Conservation (phyloP, 768 basidiomycete genomes). For the Serendipita sp. region DNA sequence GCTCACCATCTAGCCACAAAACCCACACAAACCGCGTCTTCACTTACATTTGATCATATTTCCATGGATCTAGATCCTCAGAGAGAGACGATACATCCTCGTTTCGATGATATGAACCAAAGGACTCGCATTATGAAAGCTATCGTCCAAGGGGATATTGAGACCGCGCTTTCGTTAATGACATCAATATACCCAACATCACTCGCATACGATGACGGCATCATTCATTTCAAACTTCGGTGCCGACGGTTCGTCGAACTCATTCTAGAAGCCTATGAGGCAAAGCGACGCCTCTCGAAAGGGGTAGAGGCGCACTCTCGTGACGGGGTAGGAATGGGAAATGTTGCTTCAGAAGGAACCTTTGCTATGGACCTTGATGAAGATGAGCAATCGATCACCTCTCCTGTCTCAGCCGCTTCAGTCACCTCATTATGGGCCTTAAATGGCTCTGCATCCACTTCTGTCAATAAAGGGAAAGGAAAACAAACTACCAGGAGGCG, state of each 20-base stretch:
- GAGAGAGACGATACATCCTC: not conserved
- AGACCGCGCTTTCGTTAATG: slow-evolving; percentile 43
- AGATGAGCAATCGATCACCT: not conserved
- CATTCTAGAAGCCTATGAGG: slow-evolving; percentile 49
- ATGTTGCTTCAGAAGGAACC: not conserved
- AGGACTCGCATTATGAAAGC: slow-evolving; percentile 58
- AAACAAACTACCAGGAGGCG: not conserved
- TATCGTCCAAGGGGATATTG: slow-evolving; percentile 53
- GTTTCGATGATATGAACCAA: slow-evolving; percentile 36
- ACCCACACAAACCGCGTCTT: not conserved
- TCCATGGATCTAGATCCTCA: slow-evolving; percentile 2
- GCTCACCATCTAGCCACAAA: too few relatives aligned
- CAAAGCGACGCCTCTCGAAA: slow-evolving; percentile 13
- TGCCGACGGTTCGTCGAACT: slow-evolving; percentile 79
- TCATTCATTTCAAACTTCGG: slow-evolving; percentile 65
- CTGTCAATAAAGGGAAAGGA: slow-evolving; percentile 5
- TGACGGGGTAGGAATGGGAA: not conserved
- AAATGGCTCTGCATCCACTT: not conserved
- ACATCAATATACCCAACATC: slow-evolving; percentile 42
- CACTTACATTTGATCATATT: not conserved
- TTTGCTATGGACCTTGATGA: slow-evolving; percentile 7
- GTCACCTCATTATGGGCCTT: not conserved
- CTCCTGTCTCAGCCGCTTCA: not conserved
- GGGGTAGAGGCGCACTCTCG: slow-evolving; percentile 21
- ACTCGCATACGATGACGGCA: slow-evolving; percentile 46